phyloP scores from a whole-genome alignment of 345 rosid genomes.

The Citrus sp. region DNA sequence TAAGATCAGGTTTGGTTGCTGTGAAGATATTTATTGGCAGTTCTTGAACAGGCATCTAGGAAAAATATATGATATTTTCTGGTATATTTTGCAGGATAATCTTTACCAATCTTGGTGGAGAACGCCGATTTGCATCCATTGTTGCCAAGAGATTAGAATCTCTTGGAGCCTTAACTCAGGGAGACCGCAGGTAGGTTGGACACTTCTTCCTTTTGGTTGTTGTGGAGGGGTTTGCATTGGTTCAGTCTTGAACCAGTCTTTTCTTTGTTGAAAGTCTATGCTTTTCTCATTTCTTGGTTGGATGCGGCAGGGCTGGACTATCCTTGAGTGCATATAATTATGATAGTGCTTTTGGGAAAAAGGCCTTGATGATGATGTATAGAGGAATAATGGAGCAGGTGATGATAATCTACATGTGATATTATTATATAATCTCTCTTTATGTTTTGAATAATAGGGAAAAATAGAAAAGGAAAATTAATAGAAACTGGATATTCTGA shows the following conservation, averaged over 20 bases:
- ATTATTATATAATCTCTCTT: conserved; percentile 10
- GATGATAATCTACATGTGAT: conserved; percentile 8
- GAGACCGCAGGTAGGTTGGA: conserved; percentile 82
- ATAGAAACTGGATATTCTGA: conserved; percentile 17
- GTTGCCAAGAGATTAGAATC: conserved; percentile 97
- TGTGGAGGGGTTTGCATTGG: conserved; percentile 7
- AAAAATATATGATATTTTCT: not conserved
- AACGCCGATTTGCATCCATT: conserved; percentile 98
- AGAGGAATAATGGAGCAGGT: conserved; percentile 98
- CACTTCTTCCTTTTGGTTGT: not conserved
- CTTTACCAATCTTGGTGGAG: conserved; percentile 95
- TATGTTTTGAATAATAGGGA: not conserved
- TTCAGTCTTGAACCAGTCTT: conserved; percentile 3
- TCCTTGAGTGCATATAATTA: conserved; percentile 95
- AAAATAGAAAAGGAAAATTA: not conserved
- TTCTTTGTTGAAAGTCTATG: not conserved
- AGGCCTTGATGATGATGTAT: conserved; percentile 90
- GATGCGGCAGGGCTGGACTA: conserved; percentile 80
- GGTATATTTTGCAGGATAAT: conserved; percentile 50
- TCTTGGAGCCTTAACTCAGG: conserved; percentile 98
- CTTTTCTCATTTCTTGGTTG: conserved; percentile 21
- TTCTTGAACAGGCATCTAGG: not conserved
- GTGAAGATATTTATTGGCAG: not conserved
- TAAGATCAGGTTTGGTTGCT: not conserved
- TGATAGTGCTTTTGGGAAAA: conserved; percentile 90